A percentile compares a stretch with the other conserved stretches of the same genome.
These are phyloP conservation scores for Yamadazyma diddensiae DNA, from an alignment of 1,139 yeast species.

Conservation along the genomic window DNA sequence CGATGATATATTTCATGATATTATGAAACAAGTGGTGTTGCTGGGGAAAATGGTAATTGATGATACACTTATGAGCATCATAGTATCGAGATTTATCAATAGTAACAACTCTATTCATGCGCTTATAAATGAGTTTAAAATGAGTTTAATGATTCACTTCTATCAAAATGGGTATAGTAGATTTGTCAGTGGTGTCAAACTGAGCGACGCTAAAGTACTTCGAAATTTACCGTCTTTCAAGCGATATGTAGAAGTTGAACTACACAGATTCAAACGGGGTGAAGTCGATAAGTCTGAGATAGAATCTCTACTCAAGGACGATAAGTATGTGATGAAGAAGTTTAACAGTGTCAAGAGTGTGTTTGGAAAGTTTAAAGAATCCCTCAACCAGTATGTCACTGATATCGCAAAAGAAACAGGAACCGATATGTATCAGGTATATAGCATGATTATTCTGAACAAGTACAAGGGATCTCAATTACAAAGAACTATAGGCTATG, in stretches of 20 bases:
- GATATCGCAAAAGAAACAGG: no score
- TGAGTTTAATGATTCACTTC: conserved; percentile 67
- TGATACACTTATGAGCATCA: conserved; percentile 30
- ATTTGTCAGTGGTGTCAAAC: conserved; percentile 10
- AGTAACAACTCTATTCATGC: conserved; percentile 53
- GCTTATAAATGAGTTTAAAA: conserved; percentile 50
- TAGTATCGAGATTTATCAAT: conserved; percentile 36
- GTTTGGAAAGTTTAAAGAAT: conserved; percentile 1
- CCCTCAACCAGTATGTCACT: background rate
- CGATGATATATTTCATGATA: conserved; percentile 36
- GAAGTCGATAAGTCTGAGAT: conserved; percentile 9
- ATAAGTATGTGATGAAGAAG: conserved; percentile 3
- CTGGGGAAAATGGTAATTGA: conserved; percentile 21
- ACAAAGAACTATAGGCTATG: background rate
- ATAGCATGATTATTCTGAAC: conserved; percentile 4
- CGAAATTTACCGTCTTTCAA: conserved; percentile 40
- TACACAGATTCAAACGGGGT: conserved; percentile 10
- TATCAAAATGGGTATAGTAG: conserved; percentile 44
- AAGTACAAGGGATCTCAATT: conserved; percentile 1
- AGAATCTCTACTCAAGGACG: conserved; percentile 17
- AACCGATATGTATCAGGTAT: no score
- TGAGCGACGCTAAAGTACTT: conserved; percentile 18
- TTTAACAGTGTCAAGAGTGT: conserved; percentile 2
- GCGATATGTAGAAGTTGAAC: conserved; percentile 25
- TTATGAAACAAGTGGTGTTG: conserved; percentile 33